These are phyloP conservation scores for Trichopus zeylanicus DNA, from an alignment of 116 monocot species.

Conservation along the genomic window DNA sequence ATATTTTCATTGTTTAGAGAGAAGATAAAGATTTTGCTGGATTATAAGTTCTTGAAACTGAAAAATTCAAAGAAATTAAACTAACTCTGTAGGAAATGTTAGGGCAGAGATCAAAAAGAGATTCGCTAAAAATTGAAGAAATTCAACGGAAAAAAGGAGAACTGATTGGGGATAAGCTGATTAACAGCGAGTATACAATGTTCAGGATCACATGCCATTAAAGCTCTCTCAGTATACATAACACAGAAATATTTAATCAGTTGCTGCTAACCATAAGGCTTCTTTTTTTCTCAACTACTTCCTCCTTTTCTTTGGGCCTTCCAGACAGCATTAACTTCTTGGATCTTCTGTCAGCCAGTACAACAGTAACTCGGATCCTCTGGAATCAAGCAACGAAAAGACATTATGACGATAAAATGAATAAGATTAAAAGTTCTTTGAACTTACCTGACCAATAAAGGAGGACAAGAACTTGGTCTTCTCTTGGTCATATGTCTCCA, in stretches of 20 bases:
- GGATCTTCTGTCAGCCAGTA: slow-evolving; percentile 57
- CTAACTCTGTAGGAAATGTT: too few species aligned
- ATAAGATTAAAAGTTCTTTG: slow-evolving; percentile 7
- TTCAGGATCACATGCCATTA: too few species aligned
- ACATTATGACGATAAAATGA: neutral
- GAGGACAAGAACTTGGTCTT: slow-evolving; percentile 82
- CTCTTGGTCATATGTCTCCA: slow-evolving; percentile 65
- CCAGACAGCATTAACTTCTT: slow-evolving; percentile 73
- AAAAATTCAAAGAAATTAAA: too few species aligned
- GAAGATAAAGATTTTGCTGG: too few species aligned
- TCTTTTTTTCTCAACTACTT: slow-evolving; percentile 72
- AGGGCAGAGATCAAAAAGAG: too few species aligned
- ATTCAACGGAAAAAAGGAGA: too few species aligned
- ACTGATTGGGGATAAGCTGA: too few species aligned
- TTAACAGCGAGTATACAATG: too few species aligned
- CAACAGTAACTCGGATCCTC: slow-evolving; percentile 55
- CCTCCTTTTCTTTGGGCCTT: slow-evolving; percentile 73
- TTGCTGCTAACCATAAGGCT: slow-evolving; percentile 43
- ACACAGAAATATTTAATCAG: neutral
- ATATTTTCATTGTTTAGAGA: too few species aligned
- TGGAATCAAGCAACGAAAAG: slow-evolving; percentile 23
- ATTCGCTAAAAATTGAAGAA: too few species aligned
- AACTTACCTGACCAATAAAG: slow-evolving; percentile 86
- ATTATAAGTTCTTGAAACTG: too few species aligned
- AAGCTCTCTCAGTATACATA: neutral